Base-by-base conservation (phyloP, 2,329 filamentous ascomycete genomes). In the Chaetomium strumarium region DNA sequence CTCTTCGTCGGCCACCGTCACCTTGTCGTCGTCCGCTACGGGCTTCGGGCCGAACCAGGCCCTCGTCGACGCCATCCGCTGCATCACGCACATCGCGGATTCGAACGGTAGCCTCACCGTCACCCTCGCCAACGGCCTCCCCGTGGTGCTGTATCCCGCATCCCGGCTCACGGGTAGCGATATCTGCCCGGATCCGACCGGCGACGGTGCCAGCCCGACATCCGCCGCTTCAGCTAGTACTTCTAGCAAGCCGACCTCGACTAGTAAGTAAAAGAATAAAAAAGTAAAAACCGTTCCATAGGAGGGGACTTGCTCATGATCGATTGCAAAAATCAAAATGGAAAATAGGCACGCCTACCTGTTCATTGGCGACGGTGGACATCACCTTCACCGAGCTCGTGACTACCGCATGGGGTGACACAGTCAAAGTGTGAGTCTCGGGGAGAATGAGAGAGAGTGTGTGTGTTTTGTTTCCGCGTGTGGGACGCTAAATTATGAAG, bases 61-160 rank as follows among this genome's bases (percentile, higher is more conserved):
- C 1, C 51, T 75, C 0, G 60, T 69, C 12, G 75, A 79, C 49
- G 63, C 76, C 10, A 55, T 76, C 49, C 66, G 64, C 37, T 81
- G 79, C 62, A 68, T 65, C 0, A 56, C 65, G 0, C 64, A 69
- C 5, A 74, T 70, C 1, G 68, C 75, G 0, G 72, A 73, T 55
- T 63, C 64, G 2, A 68, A 60, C 31, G 77, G 75, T 0, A 67
- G 67, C 41, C 56, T 80, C n/a, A 60, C 62, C 1, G 69, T 78
- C 1, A 62, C 66, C 5, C 73, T 79, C 62, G 63, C 58, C 1
- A 57, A 63, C 2, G 76, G 76, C 0, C 52, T 71, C 46, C 74
- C 77, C 0, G 63, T 68, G 48, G 68, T 77, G 2, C 66, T 73
- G 44, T 75, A 70, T 55, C 68, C 68, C 0, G 60, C 57, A 5